phyloP scores from a whole-genome alignment of 2,329 filamentous ascomycete genomes.

The Hysterium pulicare region DNA sequence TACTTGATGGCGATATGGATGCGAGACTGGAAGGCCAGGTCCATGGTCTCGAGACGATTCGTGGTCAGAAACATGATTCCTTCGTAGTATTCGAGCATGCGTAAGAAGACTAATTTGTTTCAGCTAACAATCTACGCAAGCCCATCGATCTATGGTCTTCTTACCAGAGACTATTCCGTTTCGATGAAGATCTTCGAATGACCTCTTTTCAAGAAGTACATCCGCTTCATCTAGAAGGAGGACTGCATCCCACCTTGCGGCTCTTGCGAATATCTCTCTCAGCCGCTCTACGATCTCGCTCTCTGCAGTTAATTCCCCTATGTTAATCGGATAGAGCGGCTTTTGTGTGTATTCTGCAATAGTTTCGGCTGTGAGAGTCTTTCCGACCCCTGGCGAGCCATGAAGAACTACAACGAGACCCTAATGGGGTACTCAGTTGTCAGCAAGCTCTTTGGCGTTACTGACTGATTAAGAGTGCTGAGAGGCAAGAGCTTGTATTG shows the following conservation, averaged over 20 bases:
- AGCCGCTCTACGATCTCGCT: neutral
- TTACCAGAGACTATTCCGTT: conserved; percentile 8
- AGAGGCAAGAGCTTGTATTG: no score
- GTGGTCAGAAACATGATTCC: conserved; percentile 42
- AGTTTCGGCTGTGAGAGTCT: conserved; percentile 9
- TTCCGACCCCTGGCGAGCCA: conserved; percentile 8
- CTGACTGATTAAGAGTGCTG: no score
- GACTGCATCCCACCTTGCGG: conserved; percentile 44
- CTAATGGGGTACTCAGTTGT: no score
- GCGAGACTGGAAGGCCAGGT: conserved; percentile 32
- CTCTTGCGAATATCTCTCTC: neutral
- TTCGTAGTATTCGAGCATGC: conserved; percentile 38
- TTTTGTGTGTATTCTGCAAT: conserved; percentile 4
- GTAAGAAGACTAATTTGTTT: conserved; percentile 18
- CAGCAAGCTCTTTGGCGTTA: no score
- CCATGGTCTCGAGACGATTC: conserved; percentile 35
- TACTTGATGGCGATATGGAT: conserved; percentile 45
- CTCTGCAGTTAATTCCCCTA: neutral
- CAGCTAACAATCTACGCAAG: no score
- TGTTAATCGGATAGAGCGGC: conserved; percentile 3
- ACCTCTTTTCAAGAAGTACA: conserved; percentile 10
- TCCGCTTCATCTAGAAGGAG: conserved; percentile 50
- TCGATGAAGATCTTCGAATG: conserved; percentile 8
- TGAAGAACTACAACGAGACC: conserved; percentile 3
- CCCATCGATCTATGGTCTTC: no score